Evolutionary conservation across 1,284 basidiomycete genomes (phyloP), one percentile per base, ranked within the genome.

Genomic region (Melanopsichium pennsylvanicum): DNA sequence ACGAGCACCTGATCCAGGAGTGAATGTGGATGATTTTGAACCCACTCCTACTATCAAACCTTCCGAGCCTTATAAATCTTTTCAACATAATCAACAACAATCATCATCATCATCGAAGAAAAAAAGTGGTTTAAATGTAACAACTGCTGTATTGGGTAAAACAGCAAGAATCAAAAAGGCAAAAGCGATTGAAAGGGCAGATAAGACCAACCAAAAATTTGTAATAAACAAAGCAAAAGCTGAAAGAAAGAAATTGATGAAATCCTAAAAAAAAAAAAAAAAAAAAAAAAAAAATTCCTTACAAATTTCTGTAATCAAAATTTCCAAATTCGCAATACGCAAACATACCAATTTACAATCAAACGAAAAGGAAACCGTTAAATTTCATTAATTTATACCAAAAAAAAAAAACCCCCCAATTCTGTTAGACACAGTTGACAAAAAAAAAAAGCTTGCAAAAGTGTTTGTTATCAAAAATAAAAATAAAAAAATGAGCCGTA

Each of bases 171-270:
- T 49, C 0, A 70, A 70, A 19, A 58, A 57, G 35, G 40, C 47
- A 11, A 66, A 66, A 21, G 68, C 68, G 4, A 62, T 70, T 31
- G 61, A 59, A n/a, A 29, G 57, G 7, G 68, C 68, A n/a, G 68
- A 70, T 9, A 64, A 70, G 45, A 55, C 55, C 13, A 64, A 66
- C 22, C 48, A 59, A 12, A 58, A 62, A 37, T 63, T 49, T 27
- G 38, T 37, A 5, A 47, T 51, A 0, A 63, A 64, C 33, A 61
- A 47, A 33, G 52, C 57, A 6, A 54, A 56, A 16, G 58, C 57
- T 7, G 57, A 70, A 27, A 34, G 45, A 19, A 70, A 70, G 52
- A 70, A 70, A 33, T 34, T 61, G 31, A 60, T 64, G 46, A 64
- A 66, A 51, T 60, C 57, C 21, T 70, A 43, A 54, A 29, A 7